Evolutionary conservation across 164 flowering plant genomes (phyloP).

Genomic region (Liquidambar formosana): DNA sequence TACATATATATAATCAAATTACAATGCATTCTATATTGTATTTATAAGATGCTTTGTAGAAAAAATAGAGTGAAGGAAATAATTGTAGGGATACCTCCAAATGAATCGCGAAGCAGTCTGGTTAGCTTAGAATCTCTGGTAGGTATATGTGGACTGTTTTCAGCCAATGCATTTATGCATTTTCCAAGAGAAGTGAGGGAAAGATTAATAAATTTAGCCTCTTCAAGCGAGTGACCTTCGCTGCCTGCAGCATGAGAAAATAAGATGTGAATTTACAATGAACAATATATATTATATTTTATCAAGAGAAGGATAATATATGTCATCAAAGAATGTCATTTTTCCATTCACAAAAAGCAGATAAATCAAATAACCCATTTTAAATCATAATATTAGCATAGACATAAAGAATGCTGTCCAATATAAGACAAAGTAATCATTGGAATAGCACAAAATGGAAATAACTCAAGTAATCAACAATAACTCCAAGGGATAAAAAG

Average conservation of each 20-base stretch:
- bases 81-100: slow-evolving; percentile 67
- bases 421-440: not conserved
- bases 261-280: not conserved
- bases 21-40: not conserved
- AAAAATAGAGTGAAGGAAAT: not conserved
- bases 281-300: not conserved
- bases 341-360: not conserved
- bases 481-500: not conserved
- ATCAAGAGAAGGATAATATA: not conserved
- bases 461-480: not conserved
- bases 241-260: slow-evolving; percentile 57
- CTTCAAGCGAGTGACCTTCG: slow-evolving; percentile 83
- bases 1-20: not conserved
- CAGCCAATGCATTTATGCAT: slow-evolving; percentile 95
- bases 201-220: slow-evolving; percentile 92
- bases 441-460: not conserved
- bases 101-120: slow-evolving; percentile 92
- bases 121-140: slow-evolving; percentile 90
- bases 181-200: slow-evolving; percentile 94
- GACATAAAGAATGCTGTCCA: not conserved
- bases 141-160: slow-evolving; percentile 86
- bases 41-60: not conserved
- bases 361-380: not conserved
- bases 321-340: not conserved
- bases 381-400: not conserved